phyloP scores from a whole-genome alignment of 148 eudicot genomes.

The Rhododendron mucronatum region DNA sequence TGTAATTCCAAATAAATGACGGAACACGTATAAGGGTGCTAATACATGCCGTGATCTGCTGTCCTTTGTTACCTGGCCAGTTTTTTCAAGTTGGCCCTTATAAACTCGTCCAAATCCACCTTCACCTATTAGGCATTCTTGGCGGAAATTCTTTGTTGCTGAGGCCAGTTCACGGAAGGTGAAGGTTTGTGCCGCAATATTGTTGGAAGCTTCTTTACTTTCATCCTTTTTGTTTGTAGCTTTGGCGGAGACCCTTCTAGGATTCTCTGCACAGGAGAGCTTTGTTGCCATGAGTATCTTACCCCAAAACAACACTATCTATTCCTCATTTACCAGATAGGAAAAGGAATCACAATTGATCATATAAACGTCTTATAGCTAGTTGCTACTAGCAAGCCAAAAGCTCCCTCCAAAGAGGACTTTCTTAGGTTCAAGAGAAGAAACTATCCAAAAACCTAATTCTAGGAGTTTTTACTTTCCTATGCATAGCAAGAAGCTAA shows the following conservation, averaged over 20 bases:
- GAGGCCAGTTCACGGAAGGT: conserved; percentile 61
- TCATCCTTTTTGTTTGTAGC: conserved; percentile 11
- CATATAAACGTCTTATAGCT: neutral
- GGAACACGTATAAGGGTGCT: neutral
- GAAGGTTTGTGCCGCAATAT: conserved; percentile 58
- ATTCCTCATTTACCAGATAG: neutral
- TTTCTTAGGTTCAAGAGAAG: neutral
- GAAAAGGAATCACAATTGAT: neutral
- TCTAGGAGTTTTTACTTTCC: neutral
- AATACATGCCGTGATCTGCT: neutral
- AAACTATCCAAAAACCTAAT: neutral
- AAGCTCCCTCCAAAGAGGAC: neutral
- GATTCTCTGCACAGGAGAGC: conserved; percentile 23
- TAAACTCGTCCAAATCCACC: conserved; percentile 75
- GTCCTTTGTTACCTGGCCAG: conserved; percentile 37
- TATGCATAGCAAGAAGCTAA: neutral
- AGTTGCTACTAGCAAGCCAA: neutral
- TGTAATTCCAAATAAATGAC: neutral
- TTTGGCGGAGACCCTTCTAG: conserved; percentile 18
- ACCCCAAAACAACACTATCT: neutral
- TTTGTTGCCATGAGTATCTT: neutral
- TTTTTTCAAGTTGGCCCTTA: conserved; percentile 44
- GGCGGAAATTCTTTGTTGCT: conserved; percentile 71
- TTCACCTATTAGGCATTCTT: conserved; percentile 62
- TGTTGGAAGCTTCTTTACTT: conserved; percentile 19